phyloP scores from a whole-genome alignment of 2,329 filamentous ascomycete genomes.

The Waltergamsia citrina region DNA sequence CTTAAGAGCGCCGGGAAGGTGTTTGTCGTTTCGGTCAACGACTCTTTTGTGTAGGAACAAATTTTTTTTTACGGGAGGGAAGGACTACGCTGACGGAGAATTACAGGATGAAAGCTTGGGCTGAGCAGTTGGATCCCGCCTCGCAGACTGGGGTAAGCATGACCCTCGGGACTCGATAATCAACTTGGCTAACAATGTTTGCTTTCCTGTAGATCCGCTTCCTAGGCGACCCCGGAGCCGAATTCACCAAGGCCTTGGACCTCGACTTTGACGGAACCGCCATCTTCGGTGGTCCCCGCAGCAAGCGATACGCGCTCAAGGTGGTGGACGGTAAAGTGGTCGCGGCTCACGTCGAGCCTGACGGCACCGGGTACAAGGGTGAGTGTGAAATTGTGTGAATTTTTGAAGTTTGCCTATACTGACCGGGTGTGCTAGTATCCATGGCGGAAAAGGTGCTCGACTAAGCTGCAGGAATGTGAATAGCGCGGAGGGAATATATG shows the following conservation, averaged over 20 bases:
- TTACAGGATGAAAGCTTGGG: slow-evolving; percentile 82
- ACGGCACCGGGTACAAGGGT: slow-evolving; percentile 78
- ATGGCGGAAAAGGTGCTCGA: slow-evolving; percentile 41
- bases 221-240: slow-evolving; percentile 69
- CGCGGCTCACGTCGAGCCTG: slow-evolving; percentile 73
- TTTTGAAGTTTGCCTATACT: background rate
- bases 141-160: slow-evolving; percentile 66
- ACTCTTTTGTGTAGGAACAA: slow-evolving; percentile 79
- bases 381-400: slow-evolving; percentile 16
- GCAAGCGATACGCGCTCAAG: slow-evolving; percentile 81
- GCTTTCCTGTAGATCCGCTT: slow-evolving; percentile 67
- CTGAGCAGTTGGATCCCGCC: slow-evolving; percentile 63
- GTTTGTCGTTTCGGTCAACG: slow-evolving; percentile 88
- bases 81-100: background rate
- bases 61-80: background rate
- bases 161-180: background rate
- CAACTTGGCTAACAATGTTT: background rate
- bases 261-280: slow-evolving; percentile 68
- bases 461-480: too few species aligned
- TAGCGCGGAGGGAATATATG: too few species aligned
- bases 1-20: slow-evolving; percentile 74
- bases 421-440: slow-evolving; percentile 26
- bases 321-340: slow-evolving; percentile 80
- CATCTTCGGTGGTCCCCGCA: slow-evolving; percentile 73
- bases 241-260: slow-evolving; percentile 77